Base-by-base conservation (phyloP, 306 rosid species). In the Malus sylvestris region DNA sequence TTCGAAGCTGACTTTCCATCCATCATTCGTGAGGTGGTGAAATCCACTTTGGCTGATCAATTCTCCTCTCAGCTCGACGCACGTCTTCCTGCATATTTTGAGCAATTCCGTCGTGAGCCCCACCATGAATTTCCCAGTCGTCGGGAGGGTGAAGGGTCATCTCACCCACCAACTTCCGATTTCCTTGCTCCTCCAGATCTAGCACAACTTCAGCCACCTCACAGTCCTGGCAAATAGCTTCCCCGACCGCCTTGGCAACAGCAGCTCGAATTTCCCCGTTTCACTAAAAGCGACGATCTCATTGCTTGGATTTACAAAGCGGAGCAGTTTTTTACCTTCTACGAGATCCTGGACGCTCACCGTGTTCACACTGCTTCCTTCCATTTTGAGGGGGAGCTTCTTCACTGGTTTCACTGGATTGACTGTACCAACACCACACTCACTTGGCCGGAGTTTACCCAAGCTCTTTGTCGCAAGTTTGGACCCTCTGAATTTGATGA, bases 121-220 rank as follows among this genome's bases (percentile, higher is more conserved):
- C 11, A 9, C 12, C 45, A 8, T 9, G 45, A 40, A 2, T 9
- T 40, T 0, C 0, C 3, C 2, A 3, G 3, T 40, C 12, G 3
- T 2, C 3, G 0, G 3, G 45, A 9, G 0, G 12, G 45, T 9
- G 45, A 40, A 9, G 11, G 12, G 11, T 9, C 3, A 0, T 9
- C 3, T 9, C 11, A 9, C 45, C 45, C 3, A 40, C 10, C 12
- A 3, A 6, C 7, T 9, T 9, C 1, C 12, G 3, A 9, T 40
- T 2, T 2, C 3, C 11, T 0, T 40, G 3, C 2, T 40, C 45
- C 0, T 40, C 3, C 3, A 1, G 3, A 40, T 9, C 3, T 40
- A 3, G 45, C 45, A 9, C 12, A 2, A 0, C 11, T 9, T 9
- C 45, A 9, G 3, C 11, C 3, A 0, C 3, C 11, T 0, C 3